Evolutionary conservation across 2,329 filamentous ascomycete genomes (phyloP), one percentile per base, ranked within the genome.

Genomic region (Nectriaceae sp.): DNA sequence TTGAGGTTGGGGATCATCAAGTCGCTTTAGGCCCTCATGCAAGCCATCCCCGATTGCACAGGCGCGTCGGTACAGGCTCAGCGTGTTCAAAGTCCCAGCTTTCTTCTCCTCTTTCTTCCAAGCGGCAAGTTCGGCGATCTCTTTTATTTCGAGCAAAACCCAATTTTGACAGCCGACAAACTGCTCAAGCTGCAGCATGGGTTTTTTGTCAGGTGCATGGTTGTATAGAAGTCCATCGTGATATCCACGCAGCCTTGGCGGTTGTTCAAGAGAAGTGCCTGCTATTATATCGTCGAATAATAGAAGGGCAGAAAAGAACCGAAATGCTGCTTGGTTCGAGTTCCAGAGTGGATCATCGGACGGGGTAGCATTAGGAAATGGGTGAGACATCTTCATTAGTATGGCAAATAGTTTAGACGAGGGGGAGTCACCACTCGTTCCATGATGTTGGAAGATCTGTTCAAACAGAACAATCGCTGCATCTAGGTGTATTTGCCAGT

Each of bases 241-340:
- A 4, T 56, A 21, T 1, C 22, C 21, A 2, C 11, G 3, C 2
- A 54, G 47, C 0, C 19, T 21, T 2, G 54, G 42, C 3, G 1
- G 1, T 2, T 29, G 24, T 4, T 46, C 31, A 0, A 50, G 35
- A 10, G 26, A 24, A 4, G 42, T 53, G 4, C 74, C 75, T n/a
- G 77, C 71, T 22, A 80, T 64, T 46, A 79, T 69, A 56, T 81
- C 78, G 22, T 76, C 70, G 59, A 73, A 76, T 15, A 80, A 55
- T 2, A 80, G 65, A 36, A 70, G 70, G 3, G 69, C 75, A 10
- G 69, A 70, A 53, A 70, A 79, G 61, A 76, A 81, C 42, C 70
- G 70, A 46, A 75, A 70, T 11, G 70, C 73, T 3, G 75, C 70
- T 52, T 80, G 74, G 53, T 72, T 73, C 4, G 70, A 70, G 48